phyloP scores from a whole-genome alignment of 768 basidiomycete species.

The Lactarius deliciosus region DNA sequence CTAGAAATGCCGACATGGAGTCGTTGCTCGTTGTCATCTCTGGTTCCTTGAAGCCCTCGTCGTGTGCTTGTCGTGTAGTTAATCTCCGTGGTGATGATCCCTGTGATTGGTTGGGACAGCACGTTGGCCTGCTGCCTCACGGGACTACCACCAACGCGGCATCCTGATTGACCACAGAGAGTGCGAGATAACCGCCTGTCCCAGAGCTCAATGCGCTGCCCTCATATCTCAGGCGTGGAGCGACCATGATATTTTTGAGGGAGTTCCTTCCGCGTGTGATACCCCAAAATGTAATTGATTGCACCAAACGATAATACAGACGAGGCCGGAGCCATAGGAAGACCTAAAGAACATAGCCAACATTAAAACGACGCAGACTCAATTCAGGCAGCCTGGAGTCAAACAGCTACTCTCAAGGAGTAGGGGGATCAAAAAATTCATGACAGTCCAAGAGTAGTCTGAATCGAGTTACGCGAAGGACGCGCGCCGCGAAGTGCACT shows the following conservation, averaged over 20 bases:
- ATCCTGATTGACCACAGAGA: too few species aligned
- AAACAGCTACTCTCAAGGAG: conserved; percentile 12
- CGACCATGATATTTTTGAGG: too few species aligned
- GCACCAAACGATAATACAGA: not conserved
- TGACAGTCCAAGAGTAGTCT: conserved; percentile 38
- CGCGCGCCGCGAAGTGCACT: conserved; percentile 37
- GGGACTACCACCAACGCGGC: not conserved
- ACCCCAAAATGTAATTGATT: not conserved
- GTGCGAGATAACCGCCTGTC: not conserved
- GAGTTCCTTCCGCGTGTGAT: not conserved
- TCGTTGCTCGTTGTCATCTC: not conserved
- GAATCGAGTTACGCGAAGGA: conserved; percentile 36
- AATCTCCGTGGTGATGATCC: not conserved
- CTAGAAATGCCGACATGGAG: not conserved
- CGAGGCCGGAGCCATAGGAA: not conserved
- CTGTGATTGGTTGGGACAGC: not conserved
- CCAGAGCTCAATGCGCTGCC: not conserved
- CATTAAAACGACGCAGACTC: not conserved
- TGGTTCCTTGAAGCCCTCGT: not conserved
- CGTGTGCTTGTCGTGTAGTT: not conserved
- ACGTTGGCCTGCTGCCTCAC: not conserved
- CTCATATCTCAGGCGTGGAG: not conserved
- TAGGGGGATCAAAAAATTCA: conserved; percentile 25
- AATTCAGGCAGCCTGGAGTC: not conserved
- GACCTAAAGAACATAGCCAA: not conserved